Evolutionary conservation across 495 filamentous ascomycete species (phyloP), one percentile per base, ranked within the genome.

Genomic region (Xanthoparmelia taractica): DNA sequence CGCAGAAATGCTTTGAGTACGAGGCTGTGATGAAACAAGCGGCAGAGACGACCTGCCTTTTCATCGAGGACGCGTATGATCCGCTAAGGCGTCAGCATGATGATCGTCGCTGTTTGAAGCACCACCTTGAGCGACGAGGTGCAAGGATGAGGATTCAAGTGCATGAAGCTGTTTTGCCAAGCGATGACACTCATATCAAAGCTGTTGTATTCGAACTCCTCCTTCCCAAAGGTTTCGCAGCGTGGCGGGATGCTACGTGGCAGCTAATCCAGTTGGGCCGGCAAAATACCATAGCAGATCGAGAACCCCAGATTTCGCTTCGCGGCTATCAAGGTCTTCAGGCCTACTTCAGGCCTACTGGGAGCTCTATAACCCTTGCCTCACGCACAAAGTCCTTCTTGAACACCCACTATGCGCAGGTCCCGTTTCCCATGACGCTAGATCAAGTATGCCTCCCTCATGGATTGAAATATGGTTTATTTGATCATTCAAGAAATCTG

Each of bases 171-270:
- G 74, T 74, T n/a, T 71, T 85, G 2, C 81, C 82, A 0, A 23
- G 54, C 2, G 61, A 73, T 7, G 34, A 69, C 2, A 27, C 67
- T 8, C 61, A 69, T 23, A 68, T 68, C 1, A 73, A 73, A 52
- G 65, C 65, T 2, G 64, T 75, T 5, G 37, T 80, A 4, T 83
- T 83, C 40, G 80, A 84, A 61, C 68, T 84, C 2, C 58, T 57
- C 6, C 72, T 72, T 55, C 78, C 77, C 6, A 25, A 61, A 11
- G 67, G 63, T 11, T 70, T 82, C 12, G 66, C 72, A 25, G 68
- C 66, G 0, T 83, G 82, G 63, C 73, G 81, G 8, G 73, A 82
- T 61, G 69, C 71, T 2, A 81, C 78, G 15, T 80, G 75, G 76
- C 66, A 61, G 29, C 68, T 80, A n/a, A 18, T 74, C 4, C 64